Evolutionary conservation across 306 rosid genomes (phyloP).

Genomic region (Ceratonia siliqua): DNA sequence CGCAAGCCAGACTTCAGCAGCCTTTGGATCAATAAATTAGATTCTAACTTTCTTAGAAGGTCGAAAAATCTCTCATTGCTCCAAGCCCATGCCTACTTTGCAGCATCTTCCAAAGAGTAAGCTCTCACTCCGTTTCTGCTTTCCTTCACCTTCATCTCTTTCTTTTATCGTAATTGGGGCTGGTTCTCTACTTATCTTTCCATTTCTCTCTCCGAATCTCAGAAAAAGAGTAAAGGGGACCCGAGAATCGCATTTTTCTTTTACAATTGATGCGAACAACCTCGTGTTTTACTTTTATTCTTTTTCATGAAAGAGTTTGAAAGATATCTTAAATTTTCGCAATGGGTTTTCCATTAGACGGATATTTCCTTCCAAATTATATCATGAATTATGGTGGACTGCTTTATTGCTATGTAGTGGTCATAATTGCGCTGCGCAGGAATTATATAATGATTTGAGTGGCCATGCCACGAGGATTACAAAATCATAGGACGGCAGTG

Average conservation of each 20-base stretch:
- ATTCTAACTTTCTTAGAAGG: not conserved
- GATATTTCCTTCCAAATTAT: not conserved
- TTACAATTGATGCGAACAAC: not conserved
- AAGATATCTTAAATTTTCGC: not conserved
- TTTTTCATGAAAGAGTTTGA: not conserved
- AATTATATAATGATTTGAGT: not conserved
- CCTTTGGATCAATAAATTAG: not conserved
- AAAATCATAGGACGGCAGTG: not conserved
- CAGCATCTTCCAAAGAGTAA: not conserved
- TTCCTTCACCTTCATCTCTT: not conserved
- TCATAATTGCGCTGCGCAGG: not conserved
- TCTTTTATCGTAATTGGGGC: not conserved
- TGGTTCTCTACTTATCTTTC: not conserved
- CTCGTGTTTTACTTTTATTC: not conserved
- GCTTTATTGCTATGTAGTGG: not conserved
- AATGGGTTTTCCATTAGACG: not conserved
- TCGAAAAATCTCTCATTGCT: not conserved
- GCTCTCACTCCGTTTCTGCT: not conserved
- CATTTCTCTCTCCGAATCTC: not conserved
- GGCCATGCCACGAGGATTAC: conserved; percentile 4
- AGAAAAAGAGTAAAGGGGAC: not conserved
- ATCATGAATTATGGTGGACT: not conserved
- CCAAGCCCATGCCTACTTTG: not conserved
- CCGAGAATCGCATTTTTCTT: not conserved
- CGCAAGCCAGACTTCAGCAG: not conserved